Base-by-base conservation (phyloP, 306 rosid species). In the Gastrolobium bilobum region DNA sequence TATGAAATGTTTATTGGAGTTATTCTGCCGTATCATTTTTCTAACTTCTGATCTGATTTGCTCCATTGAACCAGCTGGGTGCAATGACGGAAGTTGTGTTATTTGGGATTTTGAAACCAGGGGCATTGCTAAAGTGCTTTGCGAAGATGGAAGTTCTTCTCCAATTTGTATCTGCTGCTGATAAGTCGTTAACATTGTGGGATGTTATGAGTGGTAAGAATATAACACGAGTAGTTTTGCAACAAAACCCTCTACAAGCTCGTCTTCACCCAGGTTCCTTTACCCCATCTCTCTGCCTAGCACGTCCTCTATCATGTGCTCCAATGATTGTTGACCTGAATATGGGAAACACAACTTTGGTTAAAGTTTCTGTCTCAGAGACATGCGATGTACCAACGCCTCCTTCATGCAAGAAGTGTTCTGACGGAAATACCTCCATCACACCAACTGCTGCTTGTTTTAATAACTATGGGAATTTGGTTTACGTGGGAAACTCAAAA, bases 381-480 rank as follows among this genome's bases (percentile, higher is more conserved):
- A 62, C 75, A 30, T 73, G 82, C 76, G 81, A 26, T 71, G 97
- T 86, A 57, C 48, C 71, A 52, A 75, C 69, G 39, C 88, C 92
- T 89, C 84, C 88, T 13, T 58, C 96, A 20, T 93, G 97, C 53
- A 90, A 74, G 44, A 95, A 95, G 85, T 66, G 87, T 68, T 85
- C 96, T 9, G 98, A 95, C 76, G 99, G 90, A 63, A 73, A 85
- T 68, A 90, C 89, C 7, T 73, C 98, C 26, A 93, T 84, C 78
- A 82, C 94, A 66, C 99, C 99, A 15, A 93, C 99, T 26, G 97
- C 98, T 54, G 98, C 99, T 31, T 95, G 99, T 83, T 95, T 93
- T 81, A 90, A 89, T 77, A 95, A 95, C 82, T 74, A 68, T 66
- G 99, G 98, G 4, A 89, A 86, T 60, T 77, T 95, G 80, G 90